These are phyloP conservation scores for Ramalina peruviana DNA, from an alignment of 495 filamentous ascomycete species.

Conservation along the genomic window DNA sequence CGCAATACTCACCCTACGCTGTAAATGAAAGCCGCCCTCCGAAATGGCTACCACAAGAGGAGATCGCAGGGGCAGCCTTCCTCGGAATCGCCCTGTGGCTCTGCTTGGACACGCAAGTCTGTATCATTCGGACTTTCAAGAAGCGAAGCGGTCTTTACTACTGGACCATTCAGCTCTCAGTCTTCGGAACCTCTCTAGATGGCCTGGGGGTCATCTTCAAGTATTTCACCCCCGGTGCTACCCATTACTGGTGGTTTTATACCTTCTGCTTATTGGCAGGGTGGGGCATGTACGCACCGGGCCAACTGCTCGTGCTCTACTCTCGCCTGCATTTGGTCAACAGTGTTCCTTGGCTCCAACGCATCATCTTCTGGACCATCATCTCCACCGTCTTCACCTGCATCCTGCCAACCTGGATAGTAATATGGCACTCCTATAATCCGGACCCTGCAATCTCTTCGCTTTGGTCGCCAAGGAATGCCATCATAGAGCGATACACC, in stretches of 20 bases:
- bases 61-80: conserved; percentile 16
- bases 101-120: conserved; percentile 24
- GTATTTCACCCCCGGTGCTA: conserved; percentile 18
- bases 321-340: conserved; percentile 29
- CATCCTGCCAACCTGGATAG: conserved; percentile 30
- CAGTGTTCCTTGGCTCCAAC: conserved; percentile 9
- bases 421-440: conserved; percentile 37
- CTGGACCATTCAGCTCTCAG: conserved; percentile 27
- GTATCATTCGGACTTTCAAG: conserved; percentile 29
- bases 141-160: conserved; percentile 30
- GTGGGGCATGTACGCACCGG: conserved; percentile 28
- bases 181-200: conserved; percentile 18
- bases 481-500: conserved; percentile 21
- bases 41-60: conserved; percentile 7
- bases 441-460: conserved; percentile 10
- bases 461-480: conserved; percentile 19
- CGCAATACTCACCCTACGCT: conserved; percentile 1
- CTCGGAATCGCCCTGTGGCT: conserved; percentile 25
- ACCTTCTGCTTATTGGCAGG: conserved; percentile 20
- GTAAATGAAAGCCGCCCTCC: conserved; percentile 2
- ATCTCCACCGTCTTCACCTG: conserved; percentile 19
- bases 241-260: conserved; percentile 19
- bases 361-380: conserved; percentile 23
- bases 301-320: conserved; percentile 28
- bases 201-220: conserved; percentile 20